Base-by-base conservation (phyloP, 352 stramenopile genomes). In the Phytopythium boreale region DNA sequence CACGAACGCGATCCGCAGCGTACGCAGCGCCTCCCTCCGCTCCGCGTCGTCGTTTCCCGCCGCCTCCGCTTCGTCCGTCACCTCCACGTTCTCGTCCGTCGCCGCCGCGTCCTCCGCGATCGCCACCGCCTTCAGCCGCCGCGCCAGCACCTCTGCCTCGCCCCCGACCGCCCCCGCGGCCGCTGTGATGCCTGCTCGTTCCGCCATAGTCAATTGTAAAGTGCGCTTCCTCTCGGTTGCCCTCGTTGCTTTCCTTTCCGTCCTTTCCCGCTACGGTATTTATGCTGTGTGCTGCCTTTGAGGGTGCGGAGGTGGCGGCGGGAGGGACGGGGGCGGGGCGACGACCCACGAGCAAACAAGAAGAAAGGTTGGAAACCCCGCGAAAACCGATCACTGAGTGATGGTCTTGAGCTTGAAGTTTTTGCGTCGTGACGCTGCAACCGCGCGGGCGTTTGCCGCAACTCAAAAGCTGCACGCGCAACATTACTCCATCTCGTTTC, bases 1-100 rank as follows among this genome's bases (percentile, higher is more conserved):
- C 46, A 98, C 91, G 47, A 97, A 96, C 29, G 90, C 90, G 52
- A 97, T 76, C 2, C 89, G 84, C 50, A 97, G 65, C 52, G 87
- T 95, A 22, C 84, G 85, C 62, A 92, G 66, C 57, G 37, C 67
- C 59, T 90, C 80, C 20, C 62, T 63, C 22, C 61, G 67, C 51
- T 84, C 67, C 14, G 66, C 64, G 56, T 74, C 56, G n/a, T 61
- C 55, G 7, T 56, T 29, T 26, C 22, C 17, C 39, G 9, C 22
- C 49, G 17, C 44, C 15, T 52, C 43, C 12, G 55, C 34, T 36
- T 39, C 37, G 15, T 66, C 44, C 51, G 31, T 17, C 56, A 53
- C 37, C 49, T 22, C 44, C 27, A 24, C 27, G 46, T n/a, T 15
- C 7, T n/a, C 12, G 14, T 12, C 24, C 15, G 15, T 39, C 12